Percentiles rank a stretch among this genome's conserved stretches.
Evolutionary conservation across 1,139 yeast species (phyloP).

Genomic region (Candida sojae): DNA sequence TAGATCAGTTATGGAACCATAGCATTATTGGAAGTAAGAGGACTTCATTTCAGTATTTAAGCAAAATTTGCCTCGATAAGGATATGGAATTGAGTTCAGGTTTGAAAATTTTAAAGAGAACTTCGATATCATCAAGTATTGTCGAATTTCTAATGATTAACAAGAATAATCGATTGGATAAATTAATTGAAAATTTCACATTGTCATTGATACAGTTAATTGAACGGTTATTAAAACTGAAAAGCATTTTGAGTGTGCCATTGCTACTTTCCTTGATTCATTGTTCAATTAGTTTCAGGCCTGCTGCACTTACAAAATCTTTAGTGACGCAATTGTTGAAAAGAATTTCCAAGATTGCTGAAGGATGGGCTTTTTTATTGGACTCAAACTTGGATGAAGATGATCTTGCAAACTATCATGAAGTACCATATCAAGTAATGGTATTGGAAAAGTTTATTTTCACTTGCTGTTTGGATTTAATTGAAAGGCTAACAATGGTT

Average conservation of each 20-base stretch:
- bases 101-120: slow-evolving; percentile 29
- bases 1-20: slow-evolving; percentile 39
- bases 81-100: slow-evolving; percentile 30
- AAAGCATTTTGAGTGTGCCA: slow-evolving; percentile 46
- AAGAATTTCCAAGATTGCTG: slow-evolving; percentile 21
- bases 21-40: slow-evolving; percentile 51
- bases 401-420: slow-evolving; percentile 35
- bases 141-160: slow-evolving; percentile 40
- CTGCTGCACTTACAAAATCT: slow-evolving; percentile 49
- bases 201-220: slow-evolving; percentile 39
- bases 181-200: slow-evolving; percentile 41
- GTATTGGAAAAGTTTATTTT: slow-evolving; percentile 53
- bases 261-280: slow-evolving; percentile 55
- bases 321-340: slow-evolving; percentile 25
- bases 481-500: slow-evolving; percentile 42
- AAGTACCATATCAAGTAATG: slow-evolving; percentile 40
- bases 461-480: slow-evolving; percentile 53
- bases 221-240: slow-evolving; percentile 22
- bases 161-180: slow-evolving; percentile 46
- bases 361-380: slow-evolving; percentile 24
- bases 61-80: slow-evolving; percentile 43
- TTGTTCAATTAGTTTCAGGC: slow-evolving; percentile 54
- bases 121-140: slow-evolving; percentile 34
- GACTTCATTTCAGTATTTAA: slow-evolving; percentile 51
- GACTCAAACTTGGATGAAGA: slow-evolving; percentile 32